Base-by-base conservation (phyloP, 116 monocot species). In the Dioscorea cayenensis region DNA sequence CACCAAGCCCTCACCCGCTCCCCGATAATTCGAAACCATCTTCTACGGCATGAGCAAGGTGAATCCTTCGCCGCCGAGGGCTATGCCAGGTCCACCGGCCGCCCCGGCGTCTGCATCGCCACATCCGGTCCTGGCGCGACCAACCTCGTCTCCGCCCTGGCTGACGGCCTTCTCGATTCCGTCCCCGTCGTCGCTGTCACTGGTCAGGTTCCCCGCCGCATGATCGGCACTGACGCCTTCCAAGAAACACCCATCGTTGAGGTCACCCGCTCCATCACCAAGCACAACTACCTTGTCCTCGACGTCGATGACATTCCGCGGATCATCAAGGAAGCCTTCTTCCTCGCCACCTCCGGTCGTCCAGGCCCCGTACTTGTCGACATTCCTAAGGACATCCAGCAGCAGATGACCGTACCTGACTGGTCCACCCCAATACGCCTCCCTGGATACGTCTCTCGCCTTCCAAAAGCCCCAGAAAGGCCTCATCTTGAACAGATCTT, bases 171-270 rank as follows among this genome's bases (percentile, higher is more conserved):
- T 22, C 83, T 89, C 51, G 89, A 89, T 60, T 85, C 83, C 19
- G 81, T 89, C 51, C 89, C 89, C 25, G 60, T 89, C 37, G 89
- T 89, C 50, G 85, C 89, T 67, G 83, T 89, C 63, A 86, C 89
- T 7, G 85, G 86, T 52, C 89, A 89, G 76, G 89, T 89, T 25
- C 89, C 89, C 14, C 78, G 85, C 49, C 77, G 86, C 59, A 86
- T 89, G 89, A 89, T 89, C 52, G 89, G 89, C 51, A 89, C 86
- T 11, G 89, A 89, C 63, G 89, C 89, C 4, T 89, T 89, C 68
- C 89, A 89, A 75, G 89, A 89, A 37, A 89, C 89, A n/a, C 86
- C 89, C 18, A 89, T 89, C 27, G 86, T 89, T 7, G 89, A 89
- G 77, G 89, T 89, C 21, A 86, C 83, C 59, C 71, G 89, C 20